phyloP scores from a whole-genome alignment of 2,329 filamentous ascomycete genomes.

The Myriosclerotinia curreyana region DNA sequence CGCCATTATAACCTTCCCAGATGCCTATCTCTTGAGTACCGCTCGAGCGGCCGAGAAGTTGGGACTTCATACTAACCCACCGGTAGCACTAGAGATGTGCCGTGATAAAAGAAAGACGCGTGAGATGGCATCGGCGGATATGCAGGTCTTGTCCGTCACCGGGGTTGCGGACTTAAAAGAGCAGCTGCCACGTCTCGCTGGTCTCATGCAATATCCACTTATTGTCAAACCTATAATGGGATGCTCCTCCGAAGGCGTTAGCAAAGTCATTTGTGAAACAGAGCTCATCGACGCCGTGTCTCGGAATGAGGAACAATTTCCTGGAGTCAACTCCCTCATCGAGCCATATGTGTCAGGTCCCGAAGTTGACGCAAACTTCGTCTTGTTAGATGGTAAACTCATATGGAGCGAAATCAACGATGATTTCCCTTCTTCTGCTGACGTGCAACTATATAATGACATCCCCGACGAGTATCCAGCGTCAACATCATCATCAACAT shows the following conservation, averaged over 20 bases:
- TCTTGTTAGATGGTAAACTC: slow-evolving; percentile 42
- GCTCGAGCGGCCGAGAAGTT: slow-evolving; percentile 39
- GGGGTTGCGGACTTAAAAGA: slow-evolving; percentile 15
- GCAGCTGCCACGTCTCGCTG: slow-evolving; percentile 18
- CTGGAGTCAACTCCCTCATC: slow-evolving; percentile 38
- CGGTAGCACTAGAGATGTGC: slow-evolving; percentile 36
- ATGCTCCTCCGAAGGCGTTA: slow-evolving; percentile 6
- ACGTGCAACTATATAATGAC: too few species aligned
- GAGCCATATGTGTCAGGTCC: slow-evolving; percentile 44
- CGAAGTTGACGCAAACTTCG: slow-evolving; percentile 45
- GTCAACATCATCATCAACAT: slow-evolving; percentile 26
- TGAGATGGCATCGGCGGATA: background rate
- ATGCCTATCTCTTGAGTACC: slow-evolving; percentile 35
- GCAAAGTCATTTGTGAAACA: slow-evolving; percentile 29
- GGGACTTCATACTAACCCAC: slow-evolving; percentile 37
- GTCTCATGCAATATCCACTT: slow-evolving; percentile 22
- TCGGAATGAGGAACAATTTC: slow-evolving; percentile 20
- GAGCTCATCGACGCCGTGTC: slow-evolving; percentile 12
- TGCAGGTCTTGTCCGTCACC: background rate
- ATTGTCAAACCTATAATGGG: slow-evolving; percentile 22
- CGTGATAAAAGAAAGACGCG: slow-evolving; percentile 39
- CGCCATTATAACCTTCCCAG: slow-evolving; percentile 42
- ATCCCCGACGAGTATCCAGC: slow-evolving; percentile 22
- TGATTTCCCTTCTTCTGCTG: slow-evolving; percentile 39
- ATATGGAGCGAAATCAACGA: slow-evolving; percentile 44